These are phyloP conservation scores for Phoma sp. DNA, from an alignment of 2,329 filamentous ascomycete species.

Conservation along the genomic window DNA sequence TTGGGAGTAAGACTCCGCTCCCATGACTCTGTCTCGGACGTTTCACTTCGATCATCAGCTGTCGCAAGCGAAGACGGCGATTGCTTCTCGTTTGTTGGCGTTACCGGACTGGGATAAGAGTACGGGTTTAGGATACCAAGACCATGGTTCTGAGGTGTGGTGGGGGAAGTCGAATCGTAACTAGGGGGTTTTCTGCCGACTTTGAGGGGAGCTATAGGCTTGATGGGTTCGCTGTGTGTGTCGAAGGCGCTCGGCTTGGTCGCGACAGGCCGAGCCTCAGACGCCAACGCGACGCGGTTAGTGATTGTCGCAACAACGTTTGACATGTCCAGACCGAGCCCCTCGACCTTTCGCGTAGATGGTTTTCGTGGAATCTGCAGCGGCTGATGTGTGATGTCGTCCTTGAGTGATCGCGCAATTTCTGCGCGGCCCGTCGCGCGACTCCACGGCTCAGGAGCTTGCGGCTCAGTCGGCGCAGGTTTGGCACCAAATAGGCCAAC, in stretches of 20 bases:
- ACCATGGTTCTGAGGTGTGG: constrained; percentile 31
- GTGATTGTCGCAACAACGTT: constrained; percentile 35
- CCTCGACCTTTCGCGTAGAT: constrained; percentile 27
- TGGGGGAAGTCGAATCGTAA: constrained; percentile 42
- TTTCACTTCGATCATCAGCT: constrained; percentile 14
- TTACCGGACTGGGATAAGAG: constrained; percentile 38
- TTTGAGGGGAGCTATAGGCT: constrained; percentile 53
- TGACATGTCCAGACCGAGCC: constrained; percentile 26
- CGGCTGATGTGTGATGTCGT: constrained; percentile 64
- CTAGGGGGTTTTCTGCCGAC: constrained; percentile 47
- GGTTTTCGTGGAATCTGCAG: constrained; percentile 55
- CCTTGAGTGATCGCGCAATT: constrained; percentile 68
- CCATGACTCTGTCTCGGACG: constrained; percentile 22
- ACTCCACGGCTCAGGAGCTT: constrained; percentile 65
- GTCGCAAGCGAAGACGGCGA: constrained; percentile 20
- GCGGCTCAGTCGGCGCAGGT: constrained; percentile 44
- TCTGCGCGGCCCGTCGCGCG: constrained; percentile 73
- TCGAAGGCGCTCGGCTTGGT: constrained; percentile 28
- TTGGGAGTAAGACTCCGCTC: constrained; percentile 34
- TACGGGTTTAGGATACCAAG: constrained; percentile 32
- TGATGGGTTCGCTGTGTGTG: constrained; percentile 48
- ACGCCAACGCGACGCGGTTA: constrained; percentile 26
- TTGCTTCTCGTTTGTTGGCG: constrained; percentile 34
- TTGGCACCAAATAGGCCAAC: constrained; percentile 34
- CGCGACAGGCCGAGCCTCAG: constrained; percentile 43